These are phyloP conservation scores for Pseudonitzschia pungens DNA, from an alignment of 108 stramenopile genomes.

Conservation along the genomic window DNA sequence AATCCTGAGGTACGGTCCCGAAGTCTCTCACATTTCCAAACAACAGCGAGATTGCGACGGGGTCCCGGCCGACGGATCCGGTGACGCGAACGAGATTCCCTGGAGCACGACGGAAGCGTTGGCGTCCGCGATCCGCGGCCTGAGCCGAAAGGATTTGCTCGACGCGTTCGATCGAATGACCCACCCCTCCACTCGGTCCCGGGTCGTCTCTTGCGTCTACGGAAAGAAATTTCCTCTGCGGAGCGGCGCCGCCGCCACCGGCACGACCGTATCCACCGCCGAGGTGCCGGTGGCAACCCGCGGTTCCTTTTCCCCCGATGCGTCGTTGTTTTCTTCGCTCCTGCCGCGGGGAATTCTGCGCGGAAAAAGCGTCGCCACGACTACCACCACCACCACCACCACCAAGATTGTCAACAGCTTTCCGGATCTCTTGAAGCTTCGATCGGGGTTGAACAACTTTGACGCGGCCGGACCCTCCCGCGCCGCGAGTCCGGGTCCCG, in stretches of 20 bases:
- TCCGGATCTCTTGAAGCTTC: slow-evolving; percentile 28
- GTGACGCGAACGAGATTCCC: slow-evolving; percentile 41
- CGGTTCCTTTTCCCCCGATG: neutral
- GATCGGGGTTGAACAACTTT: slow-evolving; percentile 21
- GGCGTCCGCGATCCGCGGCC: slow-evolving; percentile 47
- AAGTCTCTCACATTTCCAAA: slow-evolving; percentile 30
- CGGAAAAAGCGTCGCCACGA: neutral
- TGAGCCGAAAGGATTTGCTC: slow-evolving; percentile 53
- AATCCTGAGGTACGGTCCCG: slow-evolving; percentile 72
- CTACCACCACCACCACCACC: neutral
- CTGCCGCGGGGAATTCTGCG: no score
- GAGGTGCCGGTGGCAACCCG: neutral
- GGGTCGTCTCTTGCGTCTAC: slow-evolving; percentile 72
- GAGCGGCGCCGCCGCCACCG: neutral
- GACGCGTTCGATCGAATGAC: slow-evolving; percentile 63
- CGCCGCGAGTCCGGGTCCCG: neutral
- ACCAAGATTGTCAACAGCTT: slow-evolving; percentile 35
- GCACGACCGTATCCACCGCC: neutral
- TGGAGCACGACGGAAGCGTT: slow-evolving; percentile 65
- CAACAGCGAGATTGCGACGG: neutral
- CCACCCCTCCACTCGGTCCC: slow-evolving; percentile 46
- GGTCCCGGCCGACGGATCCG: slow-evolving; percentile 1
- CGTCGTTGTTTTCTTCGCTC: neutral
- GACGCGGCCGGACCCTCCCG: neutral
- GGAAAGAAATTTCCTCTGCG: slow-evolving; percentile 77